A percentile compares a stretch with the other conserved stretches of the same genome.
These are phyloP conservation scores for Hibiscus mutabilis DNA, from an alignment of 345 rosid genomes.

Conservation along the genomic window DNA sequence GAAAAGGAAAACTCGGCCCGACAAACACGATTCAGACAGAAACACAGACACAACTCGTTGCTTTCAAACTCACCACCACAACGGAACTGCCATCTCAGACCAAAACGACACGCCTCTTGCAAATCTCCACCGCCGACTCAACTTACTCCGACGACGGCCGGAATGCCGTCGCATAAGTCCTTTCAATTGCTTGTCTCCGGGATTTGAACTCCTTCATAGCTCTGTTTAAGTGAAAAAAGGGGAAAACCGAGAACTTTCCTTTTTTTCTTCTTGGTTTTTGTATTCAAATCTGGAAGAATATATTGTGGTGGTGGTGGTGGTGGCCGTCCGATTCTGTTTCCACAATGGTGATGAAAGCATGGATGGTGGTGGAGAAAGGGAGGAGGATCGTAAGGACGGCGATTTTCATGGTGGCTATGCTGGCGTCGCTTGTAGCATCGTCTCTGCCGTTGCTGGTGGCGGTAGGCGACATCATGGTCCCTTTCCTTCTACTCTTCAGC, in stretches of 20 bases:
- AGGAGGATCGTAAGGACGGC: slow-evolving; percentile 61
- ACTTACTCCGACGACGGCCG: no score
- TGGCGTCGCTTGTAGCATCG: slow-evolving; percentile 71
- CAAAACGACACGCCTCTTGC: neutral
- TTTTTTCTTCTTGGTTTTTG: neutral
- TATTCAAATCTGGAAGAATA: neutral
- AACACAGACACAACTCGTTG: slow-evolving; percentile 8
- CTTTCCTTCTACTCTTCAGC: slow-evolving; percentile 58
- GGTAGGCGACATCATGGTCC: slow-evolving; percentile 55
- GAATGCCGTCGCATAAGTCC: slow-evolving; percentile 13
- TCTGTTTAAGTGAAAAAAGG: neutral
- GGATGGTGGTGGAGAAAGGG: slow-evolving; percentile 52
- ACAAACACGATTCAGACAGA: neutral
- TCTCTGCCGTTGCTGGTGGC: slow-evolving; percentile 85
- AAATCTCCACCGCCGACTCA: neutral
- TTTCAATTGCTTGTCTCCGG: slow-evolving; percentile 15
- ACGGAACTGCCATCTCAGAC: neutral
- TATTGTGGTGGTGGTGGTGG: neutral
- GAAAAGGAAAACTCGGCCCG: neutral
- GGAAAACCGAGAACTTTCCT: no score
- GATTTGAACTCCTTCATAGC: slow-evolving; percentile 26
- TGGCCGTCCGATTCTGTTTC: slow-evolving; percentile 3
- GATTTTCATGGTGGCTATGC: slow-evolving; percentile 87
- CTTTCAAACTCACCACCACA: neutral
- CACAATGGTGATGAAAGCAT: slow-evolving; percentile 35